These are phyloP conservation scores for Piper betle DNA, from an alignment of 164 flowering plant species.

Conservation along the genomic window DNA sequence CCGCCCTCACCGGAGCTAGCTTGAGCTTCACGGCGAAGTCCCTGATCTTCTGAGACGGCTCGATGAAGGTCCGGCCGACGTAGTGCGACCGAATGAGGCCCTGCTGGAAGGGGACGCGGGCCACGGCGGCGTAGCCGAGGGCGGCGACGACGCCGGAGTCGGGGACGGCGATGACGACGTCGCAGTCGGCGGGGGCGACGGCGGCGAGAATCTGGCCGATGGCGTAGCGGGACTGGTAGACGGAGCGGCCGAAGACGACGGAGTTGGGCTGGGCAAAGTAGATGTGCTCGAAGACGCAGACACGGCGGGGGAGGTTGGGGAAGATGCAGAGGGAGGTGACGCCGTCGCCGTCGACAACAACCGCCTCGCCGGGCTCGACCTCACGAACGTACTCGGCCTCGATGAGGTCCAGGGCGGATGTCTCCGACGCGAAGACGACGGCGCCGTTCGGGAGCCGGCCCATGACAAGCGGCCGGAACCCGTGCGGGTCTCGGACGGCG, in stretches of 20 bases:
- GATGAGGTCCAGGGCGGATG: conserved; percentile 81
- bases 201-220: conserved; percentile 75
- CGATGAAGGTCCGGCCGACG: conserved; percentile 84
- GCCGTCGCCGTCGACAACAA: conserved; percentile 64
- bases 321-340: conserved; percentile 48
- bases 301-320: conserved; percentile 46
- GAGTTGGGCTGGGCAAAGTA: conserved; percentile 81
- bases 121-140: conserved; percentile 70
- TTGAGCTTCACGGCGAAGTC: conserved; percentile 87
- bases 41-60: conserved; percentile 80
- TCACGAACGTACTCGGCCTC: conserved; percentile 84
- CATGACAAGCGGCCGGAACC: conserved; percentile 88
- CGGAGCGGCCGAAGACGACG: conserved; percentile 65
- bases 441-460: conserved; percentile 86
- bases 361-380: conserved; percentile 75
- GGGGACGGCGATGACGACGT: conserved; percentile 87
- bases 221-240: conserved; percentile 44
- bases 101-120: conserved; percentile 71
- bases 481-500: conserved; percentile 77
- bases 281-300: conserved; percentile 82
- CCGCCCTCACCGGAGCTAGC: conserved; percentile 66
- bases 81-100: conserved; percentile 80
- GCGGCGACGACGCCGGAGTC: conserved; percentile 94
- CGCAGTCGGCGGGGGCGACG: conserved; percentile 80
- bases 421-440: conserved; percentile 83